Base-by-base conservation (phyloP, 257 asterid species). In the Avicennia marina region DNA sequence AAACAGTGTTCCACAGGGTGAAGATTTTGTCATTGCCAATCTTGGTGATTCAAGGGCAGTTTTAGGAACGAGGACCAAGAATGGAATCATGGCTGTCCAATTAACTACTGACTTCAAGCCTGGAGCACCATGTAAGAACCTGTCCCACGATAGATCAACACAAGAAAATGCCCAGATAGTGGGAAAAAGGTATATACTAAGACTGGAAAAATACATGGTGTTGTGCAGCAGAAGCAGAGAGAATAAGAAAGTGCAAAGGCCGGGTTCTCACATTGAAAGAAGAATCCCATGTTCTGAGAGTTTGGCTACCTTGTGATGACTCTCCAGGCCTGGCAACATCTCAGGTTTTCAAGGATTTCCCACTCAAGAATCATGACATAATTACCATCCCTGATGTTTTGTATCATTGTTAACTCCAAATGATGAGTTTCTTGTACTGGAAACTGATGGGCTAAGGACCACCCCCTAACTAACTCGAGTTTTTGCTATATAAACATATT, bases 321-420 rank as follows among this genome's bases (percentile, higher is more conserved):
- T 75, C 85, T 17, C 96, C 96, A 1, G 98, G 98, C 40, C 78
- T 90, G 7, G 98, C 98, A 53, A 90, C 87, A 94, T 82, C 98
- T 11, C 75, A 89, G 11, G 90, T 94, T 20, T 85, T 87, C 3
- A 96, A 96, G 1, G 98, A 90, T 59, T 87, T 87, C 2, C 43
- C 79, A 42, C 87, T 87, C 1, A 90, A 90, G 61, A 52, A 63
- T 29, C 76, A 82, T 34, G 96, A 96, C 27, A 41, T 90, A 9
- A 87, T 85, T 47, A 71, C 94, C 64, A 43, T 52, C 24, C 98
- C 98, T 3, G 89, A 85, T 6, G 76, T 87, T 29, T 65, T 83
- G 25, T 65, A 72, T 69, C 89, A 72, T 52, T 81, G 56, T 12
- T 90, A 18, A 70, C 87, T 33, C 71, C 70, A n/a, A 69, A 79